Evolutionary conservation across 495 filamentous ascomycete genomes (phyloP).

Genomic region (Aspergillus diversus): DNA sequence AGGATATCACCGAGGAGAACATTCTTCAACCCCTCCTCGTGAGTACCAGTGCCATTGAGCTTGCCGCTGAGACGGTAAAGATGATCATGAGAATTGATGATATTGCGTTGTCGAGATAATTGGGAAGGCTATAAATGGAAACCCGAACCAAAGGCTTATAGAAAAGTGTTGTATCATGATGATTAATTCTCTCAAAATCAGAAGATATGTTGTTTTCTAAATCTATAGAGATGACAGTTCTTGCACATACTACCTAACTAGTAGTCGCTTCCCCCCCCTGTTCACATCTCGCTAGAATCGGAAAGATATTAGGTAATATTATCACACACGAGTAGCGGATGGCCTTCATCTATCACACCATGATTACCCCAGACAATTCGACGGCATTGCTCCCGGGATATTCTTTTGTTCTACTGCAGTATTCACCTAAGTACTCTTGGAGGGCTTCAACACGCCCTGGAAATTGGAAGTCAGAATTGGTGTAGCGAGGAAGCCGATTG

Average conservation of each 20-base stretch:
- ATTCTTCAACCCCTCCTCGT: conserved; percentile 95
- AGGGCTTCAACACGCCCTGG: too few species aligned
- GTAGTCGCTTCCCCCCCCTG: not conserved
- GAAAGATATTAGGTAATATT: too few species aligned
- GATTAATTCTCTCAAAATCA: conserved; percentile 25
- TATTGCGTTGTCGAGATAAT: conserved; percentile 71
- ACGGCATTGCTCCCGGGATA: too few species aligned
- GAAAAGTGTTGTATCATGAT: conserved; percentile 32
- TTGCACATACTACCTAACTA: not conserved
- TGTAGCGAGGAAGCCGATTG: not conserved
- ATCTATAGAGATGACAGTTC: not conserved
- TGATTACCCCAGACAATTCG: too few species aligned
- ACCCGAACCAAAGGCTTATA: conserved; percentile 16
- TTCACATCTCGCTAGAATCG: not conserved
- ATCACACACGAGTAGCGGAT: too few species aligned
- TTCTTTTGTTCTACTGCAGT: too few species aligned
- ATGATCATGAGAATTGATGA: conserved; percentile 98
- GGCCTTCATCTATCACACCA: too few species aligned
- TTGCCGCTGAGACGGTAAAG: conserved; percentile 97
- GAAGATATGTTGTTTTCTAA: not conserved
- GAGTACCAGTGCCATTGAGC: conserved; percentile 94
- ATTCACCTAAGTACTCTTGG: too few species aligned
- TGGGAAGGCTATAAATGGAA: conserved; percentile 8
- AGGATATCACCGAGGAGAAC: conserved; percentile 94
- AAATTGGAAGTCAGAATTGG: too few species aligned